Evolutionary conservation across 2,329 filamentous ascomycete species (phyloP).

Genomic region (Ophiostoma himal-ulmi): DNA sequence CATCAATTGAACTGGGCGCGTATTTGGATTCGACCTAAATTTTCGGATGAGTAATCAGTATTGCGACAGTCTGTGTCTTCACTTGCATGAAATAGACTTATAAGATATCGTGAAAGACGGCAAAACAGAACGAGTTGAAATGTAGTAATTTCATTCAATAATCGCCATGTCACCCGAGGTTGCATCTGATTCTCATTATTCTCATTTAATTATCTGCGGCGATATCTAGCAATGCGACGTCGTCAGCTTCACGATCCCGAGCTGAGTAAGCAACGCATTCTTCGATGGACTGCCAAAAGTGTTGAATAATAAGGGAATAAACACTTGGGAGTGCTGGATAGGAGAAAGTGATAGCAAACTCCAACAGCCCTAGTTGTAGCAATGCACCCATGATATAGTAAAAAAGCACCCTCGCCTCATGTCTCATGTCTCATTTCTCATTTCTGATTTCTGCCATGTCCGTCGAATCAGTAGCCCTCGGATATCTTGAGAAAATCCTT

Average conservation of each 20-base stretch:
- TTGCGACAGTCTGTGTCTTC: background rate
- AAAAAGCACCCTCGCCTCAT: no score
- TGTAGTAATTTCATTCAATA: background rate
- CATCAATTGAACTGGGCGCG: background rate
- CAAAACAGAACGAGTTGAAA: background rate
- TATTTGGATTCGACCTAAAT: background rate
- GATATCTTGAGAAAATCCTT: conserved; percentile 23
- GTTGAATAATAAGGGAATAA: no score
- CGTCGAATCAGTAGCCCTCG: conserved; percentile 15
- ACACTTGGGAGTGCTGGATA: no score
- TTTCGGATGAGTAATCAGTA: background rate
- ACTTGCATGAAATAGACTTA: background rate
- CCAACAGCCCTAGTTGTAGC: no score
- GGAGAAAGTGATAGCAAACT: no score
- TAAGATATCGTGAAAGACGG: no score
- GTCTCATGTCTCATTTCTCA: no score
- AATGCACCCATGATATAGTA: no score
- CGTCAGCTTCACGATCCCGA: background rate
- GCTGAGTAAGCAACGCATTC: background rate
- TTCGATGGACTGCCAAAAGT: no score
- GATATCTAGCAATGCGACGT: background rate
- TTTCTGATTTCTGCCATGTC: background rate
- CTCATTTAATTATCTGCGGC: background rate
- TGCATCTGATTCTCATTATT: background rate
- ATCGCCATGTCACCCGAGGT: background rate